Base-by-base conservation (phyloP, 139 green algal genomes). In the Pleodorina starrii region DNA sequence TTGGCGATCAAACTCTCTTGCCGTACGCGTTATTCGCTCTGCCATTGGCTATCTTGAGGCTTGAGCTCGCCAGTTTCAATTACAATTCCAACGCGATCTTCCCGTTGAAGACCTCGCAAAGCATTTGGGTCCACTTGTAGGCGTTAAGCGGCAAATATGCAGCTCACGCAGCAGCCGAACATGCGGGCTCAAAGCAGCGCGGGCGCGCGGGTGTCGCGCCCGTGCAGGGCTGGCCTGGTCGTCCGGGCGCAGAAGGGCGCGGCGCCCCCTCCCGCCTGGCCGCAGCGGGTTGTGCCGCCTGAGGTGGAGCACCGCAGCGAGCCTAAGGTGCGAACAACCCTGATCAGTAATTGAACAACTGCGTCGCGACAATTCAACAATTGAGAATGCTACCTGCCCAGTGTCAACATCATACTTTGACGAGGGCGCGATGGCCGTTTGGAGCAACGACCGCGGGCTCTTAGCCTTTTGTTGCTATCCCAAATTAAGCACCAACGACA, bases 321-420 rank as follows among this genome's bases (percentile, higher is more conserved):
- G 6, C 92, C 90, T 74, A 95, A 95, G 91, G 92, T 93, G 66
- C 82, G 82, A 27, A 50, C 36, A n/a, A n/a, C n/a, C n/a, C n/a
- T n/a, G n/a, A n/a, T n/a, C n/a, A n/a, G n/a, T n/a, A n/a, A n/a
- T n/a, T n/a, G n/a, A n/a, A n/a, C n/a, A n/a, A n/a, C n/a, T n/a
- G n/a, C n/a, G n/a, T n/a, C n/a, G n/a, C n/a, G n/a, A n/a, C n/a
- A n/a, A n/a, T n/a, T n/a, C n/a, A n/a, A n/a, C n/a, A n/a, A n/a
- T n/a, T n/a, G n/a, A n/a, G n/a, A n/a, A n/a, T n/a, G n/a, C n/a
- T n/a, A n/a, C n/a, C n/a, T n/a, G n/a, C n/a, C n/a, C n/a, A n/a
- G n/a, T n/a, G n/a, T n/a, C n/a, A n/a, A n/a, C n/a, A n/a, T n/a
- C n/a, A n/a, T n/a, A n/a, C n/a, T n/a, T n/a, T n/a, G n/a, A n/a